A percentile compares a stretch with the other conserved stretches of the same genome.
phyloP scores from a whole-genome alignment of 2,329 filamentous ascomycete species.

The Colletotrichum spaethianum region DNA sequence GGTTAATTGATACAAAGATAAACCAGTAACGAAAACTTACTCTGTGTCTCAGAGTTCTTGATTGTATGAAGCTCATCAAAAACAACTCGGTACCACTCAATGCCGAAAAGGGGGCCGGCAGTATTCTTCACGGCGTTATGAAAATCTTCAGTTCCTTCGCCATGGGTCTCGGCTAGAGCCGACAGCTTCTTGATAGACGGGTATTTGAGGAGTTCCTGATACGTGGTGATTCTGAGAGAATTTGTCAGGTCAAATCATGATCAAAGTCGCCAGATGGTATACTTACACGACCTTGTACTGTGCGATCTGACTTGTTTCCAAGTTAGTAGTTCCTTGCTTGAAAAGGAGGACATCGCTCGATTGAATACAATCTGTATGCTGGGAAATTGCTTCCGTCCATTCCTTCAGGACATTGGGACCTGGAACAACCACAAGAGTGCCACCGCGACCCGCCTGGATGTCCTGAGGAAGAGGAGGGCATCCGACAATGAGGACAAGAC shows the following conservation, averaged over 20 bases:
- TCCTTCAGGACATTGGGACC: slow-evolving; percentile 20
- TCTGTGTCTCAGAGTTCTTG: slow-evolving; percentile 60
- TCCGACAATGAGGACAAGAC: slow-evolving; percentile 51
- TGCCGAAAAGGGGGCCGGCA: neutral
- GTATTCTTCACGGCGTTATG: neutral
- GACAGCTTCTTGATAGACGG: neutral
- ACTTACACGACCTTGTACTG: slow-evolving; percentile 18
- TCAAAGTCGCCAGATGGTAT: neutral
- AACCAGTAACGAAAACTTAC: slow-evolving; percentile 44
- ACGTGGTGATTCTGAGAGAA: neutral
- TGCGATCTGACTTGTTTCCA: neutral
- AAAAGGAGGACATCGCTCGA: neutral
- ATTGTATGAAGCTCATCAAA: slow-evolving; percentile 65
- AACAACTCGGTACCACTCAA: slow-evolving; percentile 1
- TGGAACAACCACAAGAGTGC: slow-evolving; percentile 53
- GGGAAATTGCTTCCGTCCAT: neutral
- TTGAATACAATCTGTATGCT: neutral
- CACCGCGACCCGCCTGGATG: slow-evolving; percentile 49
- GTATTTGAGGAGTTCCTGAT: neutral
- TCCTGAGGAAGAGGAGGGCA: slow-evolving; percentile 60
- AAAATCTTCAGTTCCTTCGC: neutral
- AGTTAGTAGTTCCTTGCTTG: neutral
- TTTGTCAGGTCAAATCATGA: neutral
- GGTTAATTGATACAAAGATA: neutral
- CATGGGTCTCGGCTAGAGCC: neutral